Base-by-base conservation (phyloP, 1,284 basidiomycete genomes). In the Sanguinoderma infundibulare region DNA sequence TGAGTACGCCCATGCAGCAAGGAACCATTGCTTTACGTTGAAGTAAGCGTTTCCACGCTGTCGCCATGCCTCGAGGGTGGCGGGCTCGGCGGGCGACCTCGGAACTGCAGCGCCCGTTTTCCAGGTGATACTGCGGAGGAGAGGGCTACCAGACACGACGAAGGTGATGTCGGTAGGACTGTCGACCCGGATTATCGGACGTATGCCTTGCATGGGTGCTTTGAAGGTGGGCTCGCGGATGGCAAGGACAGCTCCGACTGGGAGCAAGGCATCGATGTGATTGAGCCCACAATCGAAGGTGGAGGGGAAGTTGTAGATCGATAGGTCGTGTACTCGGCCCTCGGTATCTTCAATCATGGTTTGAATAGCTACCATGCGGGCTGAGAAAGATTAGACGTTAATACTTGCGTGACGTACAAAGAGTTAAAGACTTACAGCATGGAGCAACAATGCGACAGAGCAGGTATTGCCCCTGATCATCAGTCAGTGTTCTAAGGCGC, bases 221-320 rank as follows among this genome's bases (percentile, higher is more conserved):
- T 75, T 74, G 60, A 71, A 69, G 3, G 63, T 69, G 5, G 77
- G 76, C 55, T 78, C 76, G n/a, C 73, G 70, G 34, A 78, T 70
- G 22, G 70, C 71, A 32, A 77, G 57, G 35, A 74, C 55, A 1
- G 64, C 61, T 1, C 75, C 75, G n/a, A 72, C 50, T 2, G 75
- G 69, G 55, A 77, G 72, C 2, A 77, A 30, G 1, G 53, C 47
- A 47, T 76, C 71, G 47, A 76, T 53, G 17, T 72, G 69, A 3
- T 64, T 47, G 8, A 65, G 54, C 0, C 63, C 55, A 17, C 64
- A 63, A n/a, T 65, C 55, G 17, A 65, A 61, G 1, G 68, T 65
- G 6, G 66, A 67, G 0, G 72, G 71, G 44, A 67, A 73, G 60
- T 77, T 72, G 64, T 75, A 74, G 17, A 76, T 63, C 9, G 69